Base-by-base conservation (phyloP, 2,329 filamentous ascomycete species). In the Didymella lethalis region DNA sequence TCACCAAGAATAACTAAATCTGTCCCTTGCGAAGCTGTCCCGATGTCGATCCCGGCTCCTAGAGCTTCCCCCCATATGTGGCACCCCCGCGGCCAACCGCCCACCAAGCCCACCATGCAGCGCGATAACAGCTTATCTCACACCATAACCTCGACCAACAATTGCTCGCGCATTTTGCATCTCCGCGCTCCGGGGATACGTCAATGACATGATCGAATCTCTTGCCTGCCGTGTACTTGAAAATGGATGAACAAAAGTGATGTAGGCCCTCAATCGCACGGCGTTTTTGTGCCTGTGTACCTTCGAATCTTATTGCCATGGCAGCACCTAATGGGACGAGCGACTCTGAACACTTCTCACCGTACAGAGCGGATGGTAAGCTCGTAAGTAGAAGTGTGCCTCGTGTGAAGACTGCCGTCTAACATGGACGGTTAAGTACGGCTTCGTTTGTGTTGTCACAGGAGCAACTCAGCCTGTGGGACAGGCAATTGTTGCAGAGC, bases 401-500 rank as follows among this genome's bases (percentile, higher is more conserved):
- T 16, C 18, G 14, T 32, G 4, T 14, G 23, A 11, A 14, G n/a
- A 32, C n/a, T 1, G 32, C 23, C 18, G 28, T 29, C 49, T 57
- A 26, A 59, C 41, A 16, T 5, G 23, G 11, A 4, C 4, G 31
- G 20, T 44, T 12, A 61, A 86, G 81, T 86, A 88, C 73, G 86
- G 86, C 43, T 88, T 88, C 64, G 83, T 88, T 20, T 88, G 86
- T 65, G 82, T 89, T 14, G 86, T 89, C 5, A 88, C 86, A 0
- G 86, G 86, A 14, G 85, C 86, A 25, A 83, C 83, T 0, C 84
- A 87, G 66, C 83, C 86, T 2, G 81, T 89, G 14, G 86, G 86
- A 8, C 81, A 81, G 64, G 85, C 86, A 26, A 87, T 88, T 54
- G 82, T 86, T 18, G 74, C 79, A 41, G 86, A 89, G 68, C 77